phyloP scores from a whole-genome alignment of 1,139 yeast genomes.

The Candida mesenterica region DNA sequence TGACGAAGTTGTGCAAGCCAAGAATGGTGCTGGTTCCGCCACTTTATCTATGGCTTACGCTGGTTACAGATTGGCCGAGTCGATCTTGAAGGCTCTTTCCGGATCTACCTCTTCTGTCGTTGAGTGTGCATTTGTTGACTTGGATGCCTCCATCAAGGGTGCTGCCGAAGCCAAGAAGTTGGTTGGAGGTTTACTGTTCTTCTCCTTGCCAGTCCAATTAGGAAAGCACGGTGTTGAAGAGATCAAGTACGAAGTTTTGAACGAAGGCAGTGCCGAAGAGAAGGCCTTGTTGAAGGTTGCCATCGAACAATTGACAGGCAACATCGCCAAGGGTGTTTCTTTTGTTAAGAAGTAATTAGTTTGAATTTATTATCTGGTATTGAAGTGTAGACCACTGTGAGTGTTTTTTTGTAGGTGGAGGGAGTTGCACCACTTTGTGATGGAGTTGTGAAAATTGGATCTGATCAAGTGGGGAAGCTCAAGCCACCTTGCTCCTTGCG shows the following conservation, averaged over 20 bases:
- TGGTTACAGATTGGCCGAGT: constrained; percentile 90
- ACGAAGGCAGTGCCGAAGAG: constrained; percentile 57
- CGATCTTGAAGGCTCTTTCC: constrained; percentile 77
- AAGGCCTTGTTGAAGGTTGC: constrained; percentile 76
- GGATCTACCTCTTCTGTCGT: constrained; percentile 45
- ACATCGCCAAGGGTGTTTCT: constrained; percentile 31
- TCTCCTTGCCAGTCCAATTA: constrained; percentile 87
- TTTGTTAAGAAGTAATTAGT: constrained; percentile 18
- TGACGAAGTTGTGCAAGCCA: constrained; percentile 98
- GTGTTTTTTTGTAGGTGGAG: neutral
- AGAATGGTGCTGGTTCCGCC: constrained; percentile 98
- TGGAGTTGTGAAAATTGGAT: too few species aligned
- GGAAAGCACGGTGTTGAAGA: constrained; percentile 88
- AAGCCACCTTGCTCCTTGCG: too few species aligned
- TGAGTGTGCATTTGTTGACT: constrained; percentile 71
- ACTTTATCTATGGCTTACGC: constrained; percentile 99
- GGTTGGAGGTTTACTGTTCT: constrained; percentile 83
- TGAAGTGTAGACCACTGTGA: neutral
- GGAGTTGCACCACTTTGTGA: too few species aligned
- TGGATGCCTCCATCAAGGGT: constrained; percentile 42
- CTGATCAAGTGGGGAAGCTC: too few species aligned
- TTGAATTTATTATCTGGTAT: neutral
- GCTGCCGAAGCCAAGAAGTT: constrained; percentile 77
- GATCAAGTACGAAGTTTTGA: constrained; percentile 49
- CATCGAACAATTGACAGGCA: constrained; percentile 76